phyloP scores from a whole-genome alignment of 768 basidiomycete genomes.

The Russula brevipes region DNA sequence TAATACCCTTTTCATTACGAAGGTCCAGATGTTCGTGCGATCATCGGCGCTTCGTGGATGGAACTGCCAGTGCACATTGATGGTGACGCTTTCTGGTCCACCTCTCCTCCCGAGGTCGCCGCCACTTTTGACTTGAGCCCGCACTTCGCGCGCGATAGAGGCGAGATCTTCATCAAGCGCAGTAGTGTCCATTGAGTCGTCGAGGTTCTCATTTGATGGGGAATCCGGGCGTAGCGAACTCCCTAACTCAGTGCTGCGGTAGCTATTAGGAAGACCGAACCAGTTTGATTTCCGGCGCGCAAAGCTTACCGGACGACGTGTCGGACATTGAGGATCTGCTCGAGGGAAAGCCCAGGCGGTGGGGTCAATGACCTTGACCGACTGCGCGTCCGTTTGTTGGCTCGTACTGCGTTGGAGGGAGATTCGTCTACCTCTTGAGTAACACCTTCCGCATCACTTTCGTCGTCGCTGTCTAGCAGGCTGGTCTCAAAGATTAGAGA shows the following conservation, averaged over 20 bases:
- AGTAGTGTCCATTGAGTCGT: conserved; percentile 47
- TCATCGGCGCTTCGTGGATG: conserved; percentile 52
- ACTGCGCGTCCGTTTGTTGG: conserved; percentile 39
- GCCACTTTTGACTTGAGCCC: conserved; percentile 29
- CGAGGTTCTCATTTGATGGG: conserved; percentile 39
- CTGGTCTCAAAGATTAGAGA: conserved; percentile 22
- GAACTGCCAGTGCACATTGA: conserved; percentile 59
- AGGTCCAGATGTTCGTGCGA: conserved; percentile 41
- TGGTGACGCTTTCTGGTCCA: conserved; percentile 38
- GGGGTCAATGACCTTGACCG: conserved; percentile 74
- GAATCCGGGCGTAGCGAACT: conserved; percentile 41
- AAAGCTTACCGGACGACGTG: conserved; percentile 52
- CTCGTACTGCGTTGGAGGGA: conserved; percentile 30
- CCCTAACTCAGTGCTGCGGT: conserved; percentile 46
- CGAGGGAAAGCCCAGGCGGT: conserved; percentile 54
- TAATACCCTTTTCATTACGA: conserved; percentile 55
- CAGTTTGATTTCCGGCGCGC: background rate
- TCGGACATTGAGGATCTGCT: conserved; percentile 52
- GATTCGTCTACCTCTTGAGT: conserved; percentile 27
- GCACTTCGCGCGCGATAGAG: conserved; percentile 44
- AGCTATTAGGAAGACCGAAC: conserved; percentile 7
- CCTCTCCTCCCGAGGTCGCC: conserved; percentile 27
- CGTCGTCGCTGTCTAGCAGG: conserved; percentile 41
- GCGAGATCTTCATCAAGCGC: conserved; percentile 60
- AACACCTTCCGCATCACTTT: conserved; percentile 41